A percentile compares a stretch with the other conserved stretches of the same genome.
Conservation (phyloP, 176 grass and related monocot species). For the Tuctoria greenei region DNA sequence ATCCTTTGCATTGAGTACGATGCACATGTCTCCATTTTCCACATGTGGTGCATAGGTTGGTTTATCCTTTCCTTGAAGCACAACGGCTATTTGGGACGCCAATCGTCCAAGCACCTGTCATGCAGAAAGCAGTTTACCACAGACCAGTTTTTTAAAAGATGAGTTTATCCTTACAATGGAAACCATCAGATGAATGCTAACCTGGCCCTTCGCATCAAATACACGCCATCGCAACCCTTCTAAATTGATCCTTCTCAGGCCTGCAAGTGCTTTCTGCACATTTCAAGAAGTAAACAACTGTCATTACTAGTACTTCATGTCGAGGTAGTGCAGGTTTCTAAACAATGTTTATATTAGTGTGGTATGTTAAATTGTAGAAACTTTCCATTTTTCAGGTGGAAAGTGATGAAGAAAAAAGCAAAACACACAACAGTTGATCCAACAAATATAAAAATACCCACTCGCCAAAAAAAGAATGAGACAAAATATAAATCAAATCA, state of each 20-base stretch:
- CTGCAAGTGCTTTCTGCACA: conserved; percentile 89
- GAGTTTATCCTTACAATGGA: background rate
- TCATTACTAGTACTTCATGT: no score
- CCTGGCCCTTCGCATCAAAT: conserved; percentile 97
- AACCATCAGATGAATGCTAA: conserved; percentile 21
- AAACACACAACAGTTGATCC: no score
- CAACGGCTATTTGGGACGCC: conserved; percentile 80
- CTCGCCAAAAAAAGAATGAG: no score
- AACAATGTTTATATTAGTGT: no score
- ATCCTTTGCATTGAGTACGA: conserved; percentile 95
- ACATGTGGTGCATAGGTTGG: conserved; percentile 82
- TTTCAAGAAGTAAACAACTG: conserved; percentile 21
- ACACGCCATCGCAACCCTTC: conserved; percentile 90
- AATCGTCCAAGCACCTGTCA: conserved; percentile 85
- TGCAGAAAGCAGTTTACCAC: background rate
- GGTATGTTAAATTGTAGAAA: no score
- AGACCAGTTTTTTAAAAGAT: background rate
- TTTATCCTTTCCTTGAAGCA: conserved; percentile 96
- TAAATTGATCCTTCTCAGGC: conserved; percentile 85
- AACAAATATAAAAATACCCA: no score
- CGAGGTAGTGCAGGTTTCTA: no score
- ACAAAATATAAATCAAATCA: background rate
- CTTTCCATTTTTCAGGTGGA: no score
- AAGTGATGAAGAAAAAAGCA: no score
- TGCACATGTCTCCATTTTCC: conserved; percentile 94